phyloP scores from a whole-genome alignment of 2,329 filamentous ascomycete genomes.

The Plectosphaerella plurivora region DNA sequence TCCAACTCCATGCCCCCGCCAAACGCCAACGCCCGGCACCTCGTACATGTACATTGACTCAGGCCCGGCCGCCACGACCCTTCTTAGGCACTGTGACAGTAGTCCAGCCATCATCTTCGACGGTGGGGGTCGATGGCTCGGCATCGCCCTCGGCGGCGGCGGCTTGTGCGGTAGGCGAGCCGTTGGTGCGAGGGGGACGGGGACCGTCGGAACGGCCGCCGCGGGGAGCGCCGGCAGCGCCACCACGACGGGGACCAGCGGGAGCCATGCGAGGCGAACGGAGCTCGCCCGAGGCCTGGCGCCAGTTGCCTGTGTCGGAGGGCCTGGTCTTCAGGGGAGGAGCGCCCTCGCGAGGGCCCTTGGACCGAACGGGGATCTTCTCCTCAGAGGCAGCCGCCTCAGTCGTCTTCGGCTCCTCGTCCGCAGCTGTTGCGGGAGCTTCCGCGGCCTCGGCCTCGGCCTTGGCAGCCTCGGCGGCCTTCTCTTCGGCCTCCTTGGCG shows the following conservation, averaged over 20 bases:
- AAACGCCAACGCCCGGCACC: background rate
- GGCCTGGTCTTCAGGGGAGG: constrained; percentile 49
- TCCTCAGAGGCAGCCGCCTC: constrained; percentile 31
- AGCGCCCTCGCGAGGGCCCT: constrained; percentile 33
- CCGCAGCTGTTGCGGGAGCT: constrained; percentile 16
- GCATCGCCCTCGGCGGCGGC: constrained; percentile 22
- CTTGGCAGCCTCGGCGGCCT: constrained; percentile 32
- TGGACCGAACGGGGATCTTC: constrained; percentile 35
- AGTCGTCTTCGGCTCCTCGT: constrained; percentile 23
- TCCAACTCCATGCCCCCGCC: background rate
- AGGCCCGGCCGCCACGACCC: constrained; percentile 2
- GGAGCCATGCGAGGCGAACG: constrained; percentile 41
- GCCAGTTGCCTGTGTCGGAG: constrained; percentile 57
- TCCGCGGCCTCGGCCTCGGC: constrained; percentile 22
- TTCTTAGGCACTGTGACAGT: constrained; percentile 36
- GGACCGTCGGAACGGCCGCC: constrained; percentile 40
- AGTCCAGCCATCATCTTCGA: constrained; percentile 61
- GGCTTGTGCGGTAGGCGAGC: constrained; percentile 30
- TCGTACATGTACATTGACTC: background rate
- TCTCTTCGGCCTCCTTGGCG: constrained; percentile 52
- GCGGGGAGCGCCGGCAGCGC: constrained; percentile 30
- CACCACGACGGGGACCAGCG: constrained; percentile 36
- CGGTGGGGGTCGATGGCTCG: constrained; percentile 26
- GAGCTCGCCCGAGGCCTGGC: constrained; percentile 44
- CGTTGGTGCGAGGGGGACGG: constrained; percentile 43